These are phyloP conservation scores for Pichia pseudocactophila DNA, from an alignment of 805 yeast species.

Conservation along the genomic window DNA sequence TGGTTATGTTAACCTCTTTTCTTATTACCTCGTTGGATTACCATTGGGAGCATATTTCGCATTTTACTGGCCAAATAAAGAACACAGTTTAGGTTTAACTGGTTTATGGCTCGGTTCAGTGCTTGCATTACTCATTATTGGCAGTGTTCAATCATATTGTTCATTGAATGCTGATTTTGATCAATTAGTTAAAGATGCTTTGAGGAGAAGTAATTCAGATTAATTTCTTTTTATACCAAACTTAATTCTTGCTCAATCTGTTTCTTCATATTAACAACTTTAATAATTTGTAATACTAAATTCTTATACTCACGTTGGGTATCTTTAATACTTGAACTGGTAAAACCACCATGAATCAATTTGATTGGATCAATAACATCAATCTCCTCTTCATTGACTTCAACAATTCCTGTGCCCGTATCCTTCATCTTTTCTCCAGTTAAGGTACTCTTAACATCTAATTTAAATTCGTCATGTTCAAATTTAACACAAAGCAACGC, in stretches of 20 bases:
- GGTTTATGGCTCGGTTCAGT: constrained; percentile 32
- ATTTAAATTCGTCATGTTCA: constrained; percentile 15
- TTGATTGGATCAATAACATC: constrained; percentile 16
- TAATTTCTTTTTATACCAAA: constrained; percentile 1
- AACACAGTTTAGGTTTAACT: constrained; percentile 28
- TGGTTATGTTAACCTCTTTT: constrained; percentile 41
- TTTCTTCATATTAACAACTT: constrained; percentile 10
- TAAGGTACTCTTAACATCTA: constrained; percentile 1
- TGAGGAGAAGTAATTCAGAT: constrained; percentile 24
- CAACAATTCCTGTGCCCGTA: not conserved
- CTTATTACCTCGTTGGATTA: constrained; percentile 62
- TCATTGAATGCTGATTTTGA: constrained; percentile 42
- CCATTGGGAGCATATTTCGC: constrained; percentile 60
- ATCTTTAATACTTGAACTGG: constrained; percentile 14
- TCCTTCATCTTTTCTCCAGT: not conserved
- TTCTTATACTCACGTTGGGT: constrained; percentile 14
- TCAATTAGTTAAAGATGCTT: constrained; percentile 40
- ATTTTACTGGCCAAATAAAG: constrained; percentile 30
- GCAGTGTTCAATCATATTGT: constrained; percentile 39
- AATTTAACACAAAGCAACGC: constrained; percentile 7
- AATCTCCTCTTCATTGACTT: constrained; percentile 1
- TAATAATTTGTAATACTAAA: constrained; percentile 8
- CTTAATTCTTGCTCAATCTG: constrained; percentile 4
- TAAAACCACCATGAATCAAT: constrained; percentile 23
- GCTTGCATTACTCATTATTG: constrained; percentile 32